Base-by-base conservation (phyloP, 2,329 filamentous ascomycete species). In the Lasiodiplodia gonubiensis region DNA sequence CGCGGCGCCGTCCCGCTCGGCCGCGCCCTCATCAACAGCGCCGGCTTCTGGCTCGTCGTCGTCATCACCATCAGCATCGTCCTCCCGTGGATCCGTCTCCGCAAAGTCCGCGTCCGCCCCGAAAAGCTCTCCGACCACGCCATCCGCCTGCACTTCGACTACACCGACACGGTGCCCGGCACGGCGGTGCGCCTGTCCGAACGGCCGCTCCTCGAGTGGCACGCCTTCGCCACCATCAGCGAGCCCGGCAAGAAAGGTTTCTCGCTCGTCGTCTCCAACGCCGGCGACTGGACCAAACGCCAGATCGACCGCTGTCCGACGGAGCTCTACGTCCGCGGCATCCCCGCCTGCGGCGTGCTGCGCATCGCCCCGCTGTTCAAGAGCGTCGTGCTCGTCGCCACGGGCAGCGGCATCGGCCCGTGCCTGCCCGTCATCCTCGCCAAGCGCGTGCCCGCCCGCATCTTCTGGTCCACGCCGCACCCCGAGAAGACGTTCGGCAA, bases 41-140 rank as follows among this genome's bases (percentile, higher is more conserved):
- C 86, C 0, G 78, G 81, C 0, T 85, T 94, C 78, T 95, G 91
- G 89, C 86, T 91, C 72, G 82, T 94, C n/a, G 71, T 86, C 30
- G 75, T 87, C 53, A 88, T 89, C 52, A 92, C 91, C 1, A 72
- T 84, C 52, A 86, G 89, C 71, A 85, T 94, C 70, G 81, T 90
- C 52, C 88, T 90, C 64, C 91, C 92, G 1, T 96, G 92, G 92
- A 75, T 90, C 3, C 85, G 87, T 68, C 86, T 95, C 35, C 87
- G 90, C 66, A 88, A 86, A 71, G 88, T 92, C 67, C 80, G 82
- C 8, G 89, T 94, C 69, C 80, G 85, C 27, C 83, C 89, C 12
- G 89, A 92, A 73, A 80, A 84, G 2, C 86, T 95, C 23, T 94
- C 92, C 0, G 77, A 84, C 25, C 92, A 94, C 78, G 92, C 91